phyloP scores from a whole-genome alignment of 371 early-diverging fungal species.

The Batrachochytrium dendrobatidis region DNA sequence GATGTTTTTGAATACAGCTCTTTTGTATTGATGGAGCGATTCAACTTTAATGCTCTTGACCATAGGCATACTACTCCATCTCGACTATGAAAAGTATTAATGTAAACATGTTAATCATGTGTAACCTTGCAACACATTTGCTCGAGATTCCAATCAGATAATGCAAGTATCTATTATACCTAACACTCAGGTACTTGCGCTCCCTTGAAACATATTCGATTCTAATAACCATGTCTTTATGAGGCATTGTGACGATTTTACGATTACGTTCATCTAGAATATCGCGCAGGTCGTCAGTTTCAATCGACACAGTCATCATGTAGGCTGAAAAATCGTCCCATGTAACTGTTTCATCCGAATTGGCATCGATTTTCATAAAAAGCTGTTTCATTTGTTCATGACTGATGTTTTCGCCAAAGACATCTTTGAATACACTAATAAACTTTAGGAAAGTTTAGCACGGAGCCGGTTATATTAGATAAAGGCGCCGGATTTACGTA shows the following conservation, averaged over 20 bases:
- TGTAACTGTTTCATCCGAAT: conserved; percentile 46
- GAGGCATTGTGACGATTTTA: conserved; percentile 34
- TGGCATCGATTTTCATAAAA: conserved; percentile 56
- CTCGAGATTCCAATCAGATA: neutral
- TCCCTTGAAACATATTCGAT: conserved; percentile 46
- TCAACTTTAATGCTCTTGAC: conserved; percentile 39
- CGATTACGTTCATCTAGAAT: conserved; percentile 40
- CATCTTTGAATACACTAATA: conserved; percentile 47
- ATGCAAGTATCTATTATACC: conserved; percentile 17
- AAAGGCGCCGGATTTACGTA: conserved; percentile 3
- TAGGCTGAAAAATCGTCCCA: conserved; percentile 55
- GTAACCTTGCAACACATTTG: too few relatives aligned
- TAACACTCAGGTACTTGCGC: conserved; percentile 45
- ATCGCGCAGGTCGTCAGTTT: conserved; percentile 27
- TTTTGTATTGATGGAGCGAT: conserved; percentile 33
- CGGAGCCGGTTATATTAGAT: neutral
- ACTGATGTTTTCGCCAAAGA: conserved; percentile 43
- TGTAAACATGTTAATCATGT: neutral
- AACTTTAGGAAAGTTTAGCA: conserved; percentile 24
- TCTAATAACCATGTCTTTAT: conserved; percentile 44
- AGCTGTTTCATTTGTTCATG: conserved; percentile 52
- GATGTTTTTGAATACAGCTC: conserved; percentile 34
- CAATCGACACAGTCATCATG: conserved; percentile 45
- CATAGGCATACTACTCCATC: conserved; percentile 47
- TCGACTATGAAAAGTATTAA: conserved; percentile 22